Base-by-base conservation (phyloP, 768 basidiomycete species). In the Tremella mesenterica region DNA sequence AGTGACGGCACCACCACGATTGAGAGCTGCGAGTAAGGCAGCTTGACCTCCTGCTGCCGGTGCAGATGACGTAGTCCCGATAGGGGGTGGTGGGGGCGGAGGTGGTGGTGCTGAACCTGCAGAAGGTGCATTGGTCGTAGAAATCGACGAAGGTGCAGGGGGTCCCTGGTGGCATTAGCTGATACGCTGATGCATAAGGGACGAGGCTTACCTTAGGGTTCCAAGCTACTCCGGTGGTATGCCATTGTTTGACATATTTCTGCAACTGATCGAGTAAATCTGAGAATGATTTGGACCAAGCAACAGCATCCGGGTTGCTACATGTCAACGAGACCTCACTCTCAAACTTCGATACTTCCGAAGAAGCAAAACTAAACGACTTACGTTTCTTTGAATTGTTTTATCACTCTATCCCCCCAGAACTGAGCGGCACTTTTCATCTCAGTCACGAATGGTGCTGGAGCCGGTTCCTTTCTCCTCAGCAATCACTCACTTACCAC, bases 311-410 rank as follows among this genome's bases (percentile, higher is more conserved):
- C 10, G 83, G 76, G 67, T 96, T 86, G 69, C 93, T 96, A 63
- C 21, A 54, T 7, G 25, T n/a, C n/a, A n/a, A n/a, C n/a, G n/a
- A n/a, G n/a, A n/a, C n/a, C n/a, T n/a, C n/a, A n/a, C n/a, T n/a
- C n/a, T n/a, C n/a, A n/a, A n/a, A n/a, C n/a, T n/a, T n/a, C n/a
- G n/a, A n/a, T n/a, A n/a, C n/a, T n/a, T n/a, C n/a, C n/a, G n/a
- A n/a, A n/a, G n/a, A n/a, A n/a, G n/a, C n/a, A n/a, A n/a, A n/a
- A n/a, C n/a, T n/a, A n/a, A n/a, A n/a, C n/a, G 12, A 58, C 85
- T 53, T 55, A 90, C 93, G 88, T 88, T 6, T 88, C 87, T 72
- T 89, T 97, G 79, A 80, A 88, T 58, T 92, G 88, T 73, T 90
- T 88, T 74, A 90, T 83, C 43, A 97, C 80, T 54, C 84, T 82